A percentile compares a stretch with the other conserved stretches of the same genome.
These are phyloP conservation scores for Hygrophila difformis DNA, from an alignment of 257 asterid genomes.

Conservation along the genomic window DNA sequence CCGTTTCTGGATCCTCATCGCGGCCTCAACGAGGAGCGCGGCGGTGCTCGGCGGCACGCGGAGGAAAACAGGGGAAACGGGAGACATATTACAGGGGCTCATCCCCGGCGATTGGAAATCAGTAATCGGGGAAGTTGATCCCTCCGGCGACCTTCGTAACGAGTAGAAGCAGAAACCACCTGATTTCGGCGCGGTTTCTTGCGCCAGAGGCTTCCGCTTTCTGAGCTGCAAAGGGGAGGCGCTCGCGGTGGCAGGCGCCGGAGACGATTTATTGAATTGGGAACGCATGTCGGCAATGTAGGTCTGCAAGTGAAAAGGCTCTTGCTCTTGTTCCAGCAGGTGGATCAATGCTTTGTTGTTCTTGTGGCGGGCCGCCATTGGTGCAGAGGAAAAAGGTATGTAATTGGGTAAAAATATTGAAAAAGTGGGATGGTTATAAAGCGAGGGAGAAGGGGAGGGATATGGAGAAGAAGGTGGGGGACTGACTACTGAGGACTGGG, in stretches of 20 bases:
- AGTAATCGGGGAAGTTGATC: constrained; percentile 31
- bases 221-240: constrained; percentile 22
- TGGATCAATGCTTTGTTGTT: too few species aligned
- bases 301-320: constrained; percentile 51
- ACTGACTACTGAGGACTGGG: too few species aligned
- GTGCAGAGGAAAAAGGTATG: too few species aligned
- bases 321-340: constrained; percentile 61
- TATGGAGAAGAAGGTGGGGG: too few species aligned
- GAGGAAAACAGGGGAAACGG: constrained; percentile 28
- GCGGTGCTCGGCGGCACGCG: constrained; percentile 49
- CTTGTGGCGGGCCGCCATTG: too few species aligned
- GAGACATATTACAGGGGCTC: constrained; percentile 28
- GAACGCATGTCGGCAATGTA: constrained; percentile 42
- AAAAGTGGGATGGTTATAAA: too few species aligned
- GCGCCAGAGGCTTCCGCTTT: constrained; percentile 20
- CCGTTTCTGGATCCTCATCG: constrained; percentile 62
- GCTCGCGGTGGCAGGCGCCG: too few species aligned
- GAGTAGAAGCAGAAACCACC: constrained; percentile 31
- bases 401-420: too few species aligned
- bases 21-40: constrained; percentile 58
- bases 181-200: constrained; percentile 6
- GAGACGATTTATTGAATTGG: constrained; percentile 22
- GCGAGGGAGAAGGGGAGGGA: too few species aligned
- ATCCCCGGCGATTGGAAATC: constrained; percentile 29
- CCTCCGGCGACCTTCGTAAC: constrained; percentile 36